Conservation (phyloP, 2,329 filamentous ascomycete species). For the Polytolypa hystricis region DNA sequence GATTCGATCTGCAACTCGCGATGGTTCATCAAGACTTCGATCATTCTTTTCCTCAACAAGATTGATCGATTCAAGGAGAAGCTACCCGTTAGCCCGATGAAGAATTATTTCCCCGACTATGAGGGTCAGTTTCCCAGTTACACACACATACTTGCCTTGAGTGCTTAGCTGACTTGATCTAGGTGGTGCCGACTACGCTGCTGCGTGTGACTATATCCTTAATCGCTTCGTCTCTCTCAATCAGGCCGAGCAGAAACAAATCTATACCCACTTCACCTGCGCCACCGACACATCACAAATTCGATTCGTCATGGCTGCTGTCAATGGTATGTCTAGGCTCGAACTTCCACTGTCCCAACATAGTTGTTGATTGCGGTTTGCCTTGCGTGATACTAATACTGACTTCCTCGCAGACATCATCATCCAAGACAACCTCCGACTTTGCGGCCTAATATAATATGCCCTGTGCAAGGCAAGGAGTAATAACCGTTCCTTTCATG, state of each 20-base stretch:
- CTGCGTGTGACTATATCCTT: conserved; percentile 96
- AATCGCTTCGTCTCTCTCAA: conserved; percentile 98
- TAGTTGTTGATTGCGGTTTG: neutral
- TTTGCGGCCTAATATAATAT: conserved; percentile 88
- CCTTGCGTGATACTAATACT: neutral
- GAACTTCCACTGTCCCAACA: no score
- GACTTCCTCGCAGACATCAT: conserved; percentile 66
- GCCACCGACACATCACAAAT: conserved; percentile 98
- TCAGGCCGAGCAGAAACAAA: conserved; percentile 98
- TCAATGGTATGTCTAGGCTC: conserved; percentile 65
- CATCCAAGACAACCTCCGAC: conserved; percentile 96
- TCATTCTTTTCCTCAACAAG: conserved; percentile 66
- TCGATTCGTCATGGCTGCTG: conserved; percentile 97
- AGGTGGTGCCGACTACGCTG: conserved; percentile 87
- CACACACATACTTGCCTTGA: conserved; percentile 8
- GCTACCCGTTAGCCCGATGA: conserved; percentile 61
- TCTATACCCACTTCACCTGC: conserved; percentile 99
- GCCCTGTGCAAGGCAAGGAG: no score
- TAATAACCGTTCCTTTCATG: conserved; percentile 9
- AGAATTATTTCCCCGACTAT: conserved; percentile 66
- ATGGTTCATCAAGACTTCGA: conserved; percentile 63
- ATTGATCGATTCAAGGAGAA: conserved; percentile 67
- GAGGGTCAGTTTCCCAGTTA: conserved; percentile 43
- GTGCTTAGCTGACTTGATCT: conserved; percentile 15
- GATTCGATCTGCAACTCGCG: conserved; percentile 63